Base-by-base conservation (phyloP, 179 eudicot genomes). In the Corrigiola litoralis region DNA sequence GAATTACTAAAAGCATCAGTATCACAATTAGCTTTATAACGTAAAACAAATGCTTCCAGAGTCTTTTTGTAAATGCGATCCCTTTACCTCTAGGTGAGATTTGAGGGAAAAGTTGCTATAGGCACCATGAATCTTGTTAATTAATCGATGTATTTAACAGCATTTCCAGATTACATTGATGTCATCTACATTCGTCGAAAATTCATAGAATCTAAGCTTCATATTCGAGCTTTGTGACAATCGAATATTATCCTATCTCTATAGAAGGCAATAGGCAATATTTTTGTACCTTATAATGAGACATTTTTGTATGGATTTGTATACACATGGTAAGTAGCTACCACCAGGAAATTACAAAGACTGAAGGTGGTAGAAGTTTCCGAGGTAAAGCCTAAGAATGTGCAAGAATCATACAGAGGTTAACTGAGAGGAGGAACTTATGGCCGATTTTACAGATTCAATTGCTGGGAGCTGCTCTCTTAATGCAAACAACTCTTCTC, bases 401-500 rank as follows among this genome's bases (percentile, higher is more conserved):
- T 57, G 54, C 46, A 58, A 32, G 16, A 50, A 72, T 87, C 75
- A 87, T 60, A 83, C 94, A 36, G 80, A 71, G 54, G 76, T 89
- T 69, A 87, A 61, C 73, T 78, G 78, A 34, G 70, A 64, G 67
- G 69, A 64, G 56, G 77, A 56, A 48, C 78, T 33, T 21, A 25
- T 0, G 17, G 77, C 23, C 10, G 71, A 55, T 55, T 62, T 65
- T 49, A 64, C 54, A 58, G 85, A 75, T 54, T 68, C 85, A 31
- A 58, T n/a, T 24, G 75, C 65, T 16, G 76, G 70, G 56, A 89
- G 69, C 72, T 68, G 69, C 68, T 87, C 84, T 29, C 85, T 67
- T 27, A 90, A 41, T 1, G 82, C 76, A 34, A 74, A 65, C 58
- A 92, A 61, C 51, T 87, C 95, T 77, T 92, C 87, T 14, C 98